Conservation (phyloP, 2,329 filamentous ascomycete species). For the Sarocladium brachiariae region DNA sequence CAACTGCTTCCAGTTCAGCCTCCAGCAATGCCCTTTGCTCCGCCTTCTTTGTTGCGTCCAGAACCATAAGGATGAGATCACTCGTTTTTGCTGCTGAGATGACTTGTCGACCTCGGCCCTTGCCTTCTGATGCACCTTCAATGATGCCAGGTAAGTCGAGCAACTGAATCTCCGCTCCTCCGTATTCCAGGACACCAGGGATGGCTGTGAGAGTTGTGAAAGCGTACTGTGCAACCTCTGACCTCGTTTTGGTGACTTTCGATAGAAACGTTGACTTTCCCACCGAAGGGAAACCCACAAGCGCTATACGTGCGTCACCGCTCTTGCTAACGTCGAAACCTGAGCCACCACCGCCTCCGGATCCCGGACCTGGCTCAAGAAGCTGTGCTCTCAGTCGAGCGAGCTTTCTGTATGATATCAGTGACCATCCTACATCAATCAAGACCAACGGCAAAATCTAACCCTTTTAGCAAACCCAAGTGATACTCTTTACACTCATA, state of each 20-base stretch:
- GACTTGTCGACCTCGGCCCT: slow-evolving; percentile 90
- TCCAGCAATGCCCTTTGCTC: slow-evolving; percentile 88
- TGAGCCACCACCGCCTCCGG: slow-evolving; percentile 68
- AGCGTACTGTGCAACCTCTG: slow-evolving; percentile 89
- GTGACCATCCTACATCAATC: not conserved
- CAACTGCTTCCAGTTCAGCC: slow-evolving; percentile 88
- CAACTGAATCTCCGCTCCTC: slow-evolving; percentile 95
- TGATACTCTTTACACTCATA: slow-evolving; percentile 70
- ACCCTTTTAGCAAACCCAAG: slow-evolving; percentile 96
- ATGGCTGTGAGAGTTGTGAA: slow-evolving; percentile 98
- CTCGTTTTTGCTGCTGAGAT: slow-evolving; percentile 98
- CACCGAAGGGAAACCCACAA: slow-evolving; percentile 98
- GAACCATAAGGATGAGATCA: slow-evolving; percentile 91
- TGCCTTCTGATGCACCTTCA: slow-evolving; percentile 91
- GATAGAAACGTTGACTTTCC: slow-evolving; percentile 99
- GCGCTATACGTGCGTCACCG: slow-evolving; percentile 90
- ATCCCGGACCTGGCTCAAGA: slow-evolving; percentile 77
- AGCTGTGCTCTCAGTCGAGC: slow-evolving; percentile 90
- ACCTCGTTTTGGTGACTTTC: slow-evolving; percentile 96
- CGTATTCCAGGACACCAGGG: slow-evolving; percentile 94
- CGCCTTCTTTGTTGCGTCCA: slow-evolving; percentile 93
- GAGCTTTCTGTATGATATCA: slow-evolving; percentile 63
- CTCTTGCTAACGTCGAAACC: slow-evolving; percentile 95
- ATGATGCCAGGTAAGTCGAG: slow-evolving; percentile 98
- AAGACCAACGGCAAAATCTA: slow-evolving; percentile 15